phyloP scores from a whole-genome alignment of 192 early-diverging fungal genomes.

The Helicostylum pulchrum region DNA sequence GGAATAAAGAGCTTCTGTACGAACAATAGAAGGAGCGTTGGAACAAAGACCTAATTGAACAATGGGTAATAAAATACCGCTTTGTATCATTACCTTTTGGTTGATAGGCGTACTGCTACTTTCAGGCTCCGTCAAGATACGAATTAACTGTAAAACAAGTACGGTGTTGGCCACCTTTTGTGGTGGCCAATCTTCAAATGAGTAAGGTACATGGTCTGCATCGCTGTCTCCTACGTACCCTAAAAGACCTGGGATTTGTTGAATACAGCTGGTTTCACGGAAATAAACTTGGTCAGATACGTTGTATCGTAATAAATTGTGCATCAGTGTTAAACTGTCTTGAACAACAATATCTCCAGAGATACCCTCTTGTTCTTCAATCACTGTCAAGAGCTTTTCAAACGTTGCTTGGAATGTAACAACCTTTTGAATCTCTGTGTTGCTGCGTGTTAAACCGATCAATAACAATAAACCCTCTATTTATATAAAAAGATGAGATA shows the following conservation, averaged over 20 bases:
- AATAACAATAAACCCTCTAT: conserved; percentile 88
- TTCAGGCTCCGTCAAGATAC: conserved; percentile 85
- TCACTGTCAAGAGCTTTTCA: conserved; percentile 84
- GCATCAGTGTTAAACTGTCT: conserved; percentile 90
- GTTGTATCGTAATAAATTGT: conserved; percentile 93
- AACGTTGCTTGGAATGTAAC: conserved; percentile 99
- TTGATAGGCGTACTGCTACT: conserved; percentile 84
- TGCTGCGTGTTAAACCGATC: conserved; percentile 86
- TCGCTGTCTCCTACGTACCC: conserved; percentile 43
- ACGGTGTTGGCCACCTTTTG: conserved; percentile 87
- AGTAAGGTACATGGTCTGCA: conserved; percentile 39
- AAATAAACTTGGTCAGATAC: conserved; percentile 98
- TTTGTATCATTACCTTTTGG: conserved; percentile 87
- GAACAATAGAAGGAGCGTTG: conserved; percentile 73
- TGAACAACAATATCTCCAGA: conserved; percentile 95
- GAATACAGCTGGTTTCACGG: conserved; percentile 92
- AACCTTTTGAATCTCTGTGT: conserved; percentile 98
- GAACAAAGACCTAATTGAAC: conserved; percentile 75
- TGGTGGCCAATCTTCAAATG: conserved; percentile 65
- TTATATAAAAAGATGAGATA: background rate
- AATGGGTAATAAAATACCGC: conserved; percentile 74
- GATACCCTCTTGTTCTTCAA: conserved; percentile 87
- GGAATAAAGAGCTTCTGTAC: conserved; percentile 80
- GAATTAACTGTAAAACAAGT: conserved; percentile 84
- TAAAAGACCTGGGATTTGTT: conserved; percentile 80